A percentile compares a stretch with the other conserved stretches of the same genome.
Evolutionary conservation across 345 rosid genomes (phyloP).

Genomic region (Gossypium australe): DNA sequence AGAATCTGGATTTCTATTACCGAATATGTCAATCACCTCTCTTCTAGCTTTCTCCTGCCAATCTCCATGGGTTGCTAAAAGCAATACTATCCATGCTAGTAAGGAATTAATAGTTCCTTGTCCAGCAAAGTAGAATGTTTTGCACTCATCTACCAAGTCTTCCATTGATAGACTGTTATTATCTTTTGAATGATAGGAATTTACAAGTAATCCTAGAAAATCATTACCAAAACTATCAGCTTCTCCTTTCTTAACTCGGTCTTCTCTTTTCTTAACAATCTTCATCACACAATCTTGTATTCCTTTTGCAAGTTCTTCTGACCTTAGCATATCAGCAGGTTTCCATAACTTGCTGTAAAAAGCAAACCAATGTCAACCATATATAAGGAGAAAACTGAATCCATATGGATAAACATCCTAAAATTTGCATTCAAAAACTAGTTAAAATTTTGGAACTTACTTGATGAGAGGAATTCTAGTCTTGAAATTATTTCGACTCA

Average conservation of each 20-base stretch:
- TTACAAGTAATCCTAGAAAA: background rate
- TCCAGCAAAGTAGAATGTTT: background rate
- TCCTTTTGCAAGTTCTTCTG: background rate
- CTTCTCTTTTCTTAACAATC: background rate
- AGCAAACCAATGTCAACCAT: background rate
- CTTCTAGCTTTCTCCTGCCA: background rate
- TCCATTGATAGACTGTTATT: background rate
- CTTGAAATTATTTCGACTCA: background rate
- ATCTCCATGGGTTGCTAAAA: background rate
- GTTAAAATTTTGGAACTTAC: background rate
- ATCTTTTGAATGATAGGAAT: background rate
- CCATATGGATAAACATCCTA: no score
- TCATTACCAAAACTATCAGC: background rate
- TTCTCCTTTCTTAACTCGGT: background rate
- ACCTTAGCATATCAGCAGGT: background rate
- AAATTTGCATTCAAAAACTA: background rate
- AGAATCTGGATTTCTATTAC: background rate
- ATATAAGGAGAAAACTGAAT: no score
- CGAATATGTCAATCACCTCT: background rate
- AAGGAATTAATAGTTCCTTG: background rate
- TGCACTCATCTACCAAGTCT: background rate
- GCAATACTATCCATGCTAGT: background rate
- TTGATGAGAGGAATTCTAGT: background rate
- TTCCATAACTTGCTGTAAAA: background rate
- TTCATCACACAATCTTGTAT: background rate